Evolutionary conservation across 148 eudicot genomes (phyloP), one percentile per base, ranked within the genome.

Genomic region (Vaccinium darrowii): DNA sequence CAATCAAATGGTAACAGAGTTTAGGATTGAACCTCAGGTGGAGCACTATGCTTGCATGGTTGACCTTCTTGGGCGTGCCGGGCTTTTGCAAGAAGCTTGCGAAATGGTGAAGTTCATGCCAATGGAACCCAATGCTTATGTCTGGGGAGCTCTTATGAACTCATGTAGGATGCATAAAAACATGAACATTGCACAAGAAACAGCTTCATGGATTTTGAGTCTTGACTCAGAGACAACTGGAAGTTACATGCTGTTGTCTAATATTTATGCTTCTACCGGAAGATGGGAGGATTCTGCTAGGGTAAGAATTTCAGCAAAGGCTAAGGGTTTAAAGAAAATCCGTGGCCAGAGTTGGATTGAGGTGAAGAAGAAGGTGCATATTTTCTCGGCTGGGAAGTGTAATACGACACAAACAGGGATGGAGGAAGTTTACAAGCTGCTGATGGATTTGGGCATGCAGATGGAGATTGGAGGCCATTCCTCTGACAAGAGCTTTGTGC

Each of bases 21-120:
- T 89, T 76, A 79, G 56, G 13, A 79, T 91, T 62, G 90, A 89
- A 78, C 91, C 91, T 9, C 83, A 73, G 77, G 49, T 93, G 57
- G 92, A 93, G 80, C 95, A 92, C 84, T 90, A 89, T 88, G 87
- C 92, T 80, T 91, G 95, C 76, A 84, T 90, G 83, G 90, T 93
- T 47, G 95, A 93, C 84, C 91, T 93, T 78, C 86, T 91, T 81
- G 91, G 92, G 23, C 91, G 92, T 49, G 92, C 93, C 19, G 95
- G 93, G 76, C 86, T 90, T 51, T 65, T 90, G 74, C 79, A 87
- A 63, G 92, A 91, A 89, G 93, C 95, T 8, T 85, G 81, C 47
- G 87, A 89, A 39, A 84, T 87, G 7, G 81, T 88, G 30, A 89
- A 82, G 74, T 62, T 39, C 84, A 91, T 93, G 93, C 95, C 93